Evolutionary conservation across 805 yeast species (phyloP).

Genomic region (Ogataea naganishii): DNA sequence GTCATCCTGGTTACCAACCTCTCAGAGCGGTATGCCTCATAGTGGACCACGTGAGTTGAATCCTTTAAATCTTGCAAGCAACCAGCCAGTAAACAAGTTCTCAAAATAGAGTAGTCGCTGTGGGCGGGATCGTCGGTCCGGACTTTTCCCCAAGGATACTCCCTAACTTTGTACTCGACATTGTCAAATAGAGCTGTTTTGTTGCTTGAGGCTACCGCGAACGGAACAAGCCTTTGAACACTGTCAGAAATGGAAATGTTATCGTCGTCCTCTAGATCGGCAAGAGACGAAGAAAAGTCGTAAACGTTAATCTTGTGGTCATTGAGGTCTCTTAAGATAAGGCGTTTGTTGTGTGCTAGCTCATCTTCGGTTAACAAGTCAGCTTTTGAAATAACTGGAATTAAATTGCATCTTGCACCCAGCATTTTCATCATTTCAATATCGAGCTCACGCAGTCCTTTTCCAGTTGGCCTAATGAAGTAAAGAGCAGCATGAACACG

Average conservation of each 20-base stretch:
- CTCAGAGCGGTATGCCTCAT: slow-evolving; percentile 64
- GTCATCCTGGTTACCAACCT: too few relatives aligned
- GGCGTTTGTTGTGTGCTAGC: slow-evolving; percentile 29
- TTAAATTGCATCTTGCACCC: slow-evolving; percentile 61
- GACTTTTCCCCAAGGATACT: slow-evolving; percentile 80
- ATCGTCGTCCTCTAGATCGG: slow-evolving; percentile 19
- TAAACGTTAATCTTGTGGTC: slow-evolving; percentile 15
- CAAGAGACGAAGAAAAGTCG: slow-evolving; percentile 22
- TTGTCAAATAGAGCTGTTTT: slow-evolving; percentile 64
- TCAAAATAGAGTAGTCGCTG: slow-evolving; percentile 69
- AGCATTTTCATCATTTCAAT: slow-evolving; percentile 61
- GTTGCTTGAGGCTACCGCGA: slow-evolving; percentile 87
- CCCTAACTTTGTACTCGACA: slow-evolving; percentile 63
- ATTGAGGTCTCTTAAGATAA: slow-evolving; percentile 35
- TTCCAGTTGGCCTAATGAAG: slow-evolving; percentile 67
- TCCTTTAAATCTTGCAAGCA: slow-evolving; percentile 73
- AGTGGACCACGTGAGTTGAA: slow-evolving; percentile 68
- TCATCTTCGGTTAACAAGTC: slow-evolving; percentile 62
- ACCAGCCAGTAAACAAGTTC: slow-evolving; percentile 70
- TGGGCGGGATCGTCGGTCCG: slow-evolving; percentile 76
- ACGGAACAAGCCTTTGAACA: slow-evolving; percentile 47
- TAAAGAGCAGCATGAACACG: slow-evolving; percentile 83
- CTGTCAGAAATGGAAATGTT: not conserved
- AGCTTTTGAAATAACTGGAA: slow-evolving; percentile 77
- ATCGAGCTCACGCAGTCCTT: slow-evolving; percentile 59